phyloP scores from a whole-genome alignment of 106 monocot genomes.

The Vanilla planifolia region DNA sequence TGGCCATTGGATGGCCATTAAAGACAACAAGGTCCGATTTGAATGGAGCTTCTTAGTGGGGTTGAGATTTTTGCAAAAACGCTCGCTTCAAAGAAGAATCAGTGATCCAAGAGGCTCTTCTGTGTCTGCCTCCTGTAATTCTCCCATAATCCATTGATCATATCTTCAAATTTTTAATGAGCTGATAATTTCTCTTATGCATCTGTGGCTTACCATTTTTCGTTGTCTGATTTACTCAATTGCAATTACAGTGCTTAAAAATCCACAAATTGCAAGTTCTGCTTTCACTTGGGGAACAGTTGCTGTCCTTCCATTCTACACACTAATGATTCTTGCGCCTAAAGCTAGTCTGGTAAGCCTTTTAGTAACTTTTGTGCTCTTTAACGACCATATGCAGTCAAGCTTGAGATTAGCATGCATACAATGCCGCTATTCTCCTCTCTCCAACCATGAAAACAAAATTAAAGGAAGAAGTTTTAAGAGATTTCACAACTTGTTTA shows the following conservation, averaged over 20 bases:
- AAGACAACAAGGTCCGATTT: not conserved
- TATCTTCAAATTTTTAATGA: not conserved
- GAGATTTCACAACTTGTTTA: not conserved
- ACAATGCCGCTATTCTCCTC: not conserved
- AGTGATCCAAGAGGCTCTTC: not conserved
- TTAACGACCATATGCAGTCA: no score
- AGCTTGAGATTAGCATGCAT: no score
- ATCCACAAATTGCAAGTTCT: constrained; percentile 66
- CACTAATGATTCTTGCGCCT: constrained; percentile 87
- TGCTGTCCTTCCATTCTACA: constrained; percentile 94
- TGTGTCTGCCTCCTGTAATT: not conserved
- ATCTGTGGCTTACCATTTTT: not conserved
- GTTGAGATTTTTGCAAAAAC: not conserved
- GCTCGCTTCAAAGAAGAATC: not conserved
- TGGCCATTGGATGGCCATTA: not conserved
- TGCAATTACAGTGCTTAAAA: constrained; percentile 44
- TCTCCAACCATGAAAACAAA: not conserved
- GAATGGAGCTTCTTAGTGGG: not conserved
- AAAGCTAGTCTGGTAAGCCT: constrained; percentile 56
- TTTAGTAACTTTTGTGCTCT: not conserved
- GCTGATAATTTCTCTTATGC: not conserved
- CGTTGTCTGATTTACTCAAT: not conserved
- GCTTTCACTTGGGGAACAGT: constrained; percentile 89
- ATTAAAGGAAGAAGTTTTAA: no score
- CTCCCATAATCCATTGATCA: not conserved